These are phyloP conservation scores for Aspergillus pseudoterreus DNA, from an alignment of 2,329 filamentous ascomycete species.

Conservation along the genomic window DNA sequence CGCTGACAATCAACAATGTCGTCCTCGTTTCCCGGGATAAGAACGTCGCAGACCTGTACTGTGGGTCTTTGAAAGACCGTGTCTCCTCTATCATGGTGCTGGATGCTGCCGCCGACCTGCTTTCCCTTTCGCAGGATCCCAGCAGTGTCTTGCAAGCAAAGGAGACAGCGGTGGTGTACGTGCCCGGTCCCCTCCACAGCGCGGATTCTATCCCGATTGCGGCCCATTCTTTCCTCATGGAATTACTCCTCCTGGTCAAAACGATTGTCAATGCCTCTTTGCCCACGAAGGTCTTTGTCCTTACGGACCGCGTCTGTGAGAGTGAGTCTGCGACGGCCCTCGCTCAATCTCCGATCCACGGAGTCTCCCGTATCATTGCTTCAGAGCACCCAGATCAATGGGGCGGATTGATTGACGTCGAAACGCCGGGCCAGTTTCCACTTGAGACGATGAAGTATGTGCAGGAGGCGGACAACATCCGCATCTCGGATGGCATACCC, in stretches of 20 bases:
- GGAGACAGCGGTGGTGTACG: not conserved
- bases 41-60: not conserved
- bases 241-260: not conserved
- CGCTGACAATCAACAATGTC: constrained; percentile 15
- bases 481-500: constrained; percentile 38
- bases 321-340: constrained; percentile 27
- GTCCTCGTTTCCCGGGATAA: constrained; percentile 7
- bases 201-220: not conserved
- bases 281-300: not conserved
- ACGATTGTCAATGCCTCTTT: not conserved
- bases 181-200: not conserved
- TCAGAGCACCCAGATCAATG: constrained; percentile 36
- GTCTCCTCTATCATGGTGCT: not conserved
- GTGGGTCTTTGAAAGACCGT: not conserved
- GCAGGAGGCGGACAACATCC: constrained; percentile 34
- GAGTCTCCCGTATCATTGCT: constrained; percentile 37
- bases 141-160: not conserved
- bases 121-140: not conserved
- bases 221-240: not conserved
- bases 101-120: not conserved
- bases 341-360: constrained; percentile 34
- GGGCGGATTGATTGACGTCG: constrained; percentile 39
- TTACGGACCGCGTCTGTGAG: constrained; percentile 6
- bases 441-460: constrained; percentile 38
- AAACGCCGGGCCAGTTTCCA: constrained; percentile 26